These are phyloP conservation scores for Globisporangium nunn DNA, from an alignment of 352 stramenopile species.

Conservation along the genomic window DNA sequence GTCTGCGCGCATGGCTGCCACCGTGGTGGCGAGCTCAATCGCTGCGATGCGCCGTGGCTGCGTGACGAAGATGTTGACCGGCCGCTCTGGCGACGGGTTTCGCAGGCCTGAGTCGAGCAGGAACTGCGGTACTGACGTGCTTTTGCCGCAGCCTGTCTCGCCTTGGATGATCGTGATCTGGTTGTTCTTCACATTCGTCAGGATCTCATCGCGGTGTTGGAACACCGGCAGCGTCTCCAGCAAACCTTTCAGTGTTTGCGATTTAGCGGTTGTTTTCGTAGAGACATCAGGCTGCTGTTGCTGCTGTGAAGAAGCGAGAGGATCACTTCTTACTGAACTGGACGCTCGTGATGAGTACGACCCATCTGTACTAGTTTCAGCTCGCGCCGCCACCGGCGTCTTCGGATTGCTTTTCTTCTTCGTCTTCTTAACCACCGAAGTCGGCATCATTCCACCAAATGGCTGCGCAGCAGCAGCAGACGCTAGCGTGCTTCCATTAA, in stretches of 20 bases:
- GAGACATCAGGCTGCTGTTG: not conserved
- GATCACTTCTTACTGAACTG: no score
- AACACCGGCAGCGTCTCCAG: conserved; percentile 86
- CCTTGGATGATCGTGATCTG: conserved; percentile 91
- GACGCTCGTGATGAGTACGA: no score
- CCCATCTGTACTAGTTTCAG: not conserved
- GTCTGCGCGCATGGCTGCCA: conserved; percentile 88
- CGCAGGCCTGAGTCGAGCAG: conserved; percentile 64
- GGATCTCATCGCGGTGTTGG: conserved; percentile 79
- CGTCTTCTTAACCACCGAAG: not conserved
- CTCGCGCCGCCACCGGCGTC: not conserved
- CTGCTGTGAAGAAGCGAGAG: not conserved
- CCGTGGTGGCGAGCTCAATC: conserved; percentile 83
- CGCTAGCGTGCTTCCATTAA: not conserved
- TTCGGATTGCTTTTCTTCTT: conserved; percentile 1
- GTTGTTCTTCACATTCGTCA: conserved; percentile 72
- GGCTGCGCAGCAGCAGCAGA: not conserved
- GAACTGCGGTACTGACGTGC: conserved; percentile 91
- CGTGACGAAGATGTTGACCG: conserved; percentile 93
- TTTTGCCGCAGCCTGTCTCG: conserved; percentile 96
- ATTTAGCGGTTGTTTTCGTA: conserved; percentile 3
- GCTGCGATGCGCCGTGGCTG: conserved; percentile 93
- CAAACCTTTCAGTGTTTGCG: conserved; percentile 22
- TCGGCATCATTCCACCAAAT: not conserved
- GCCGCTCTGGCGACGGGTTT: conserved; percentile 19